phyloP scores from a whole-genome alignment of 345 rosid genomes.

The Citrus sinensis region DNA sequence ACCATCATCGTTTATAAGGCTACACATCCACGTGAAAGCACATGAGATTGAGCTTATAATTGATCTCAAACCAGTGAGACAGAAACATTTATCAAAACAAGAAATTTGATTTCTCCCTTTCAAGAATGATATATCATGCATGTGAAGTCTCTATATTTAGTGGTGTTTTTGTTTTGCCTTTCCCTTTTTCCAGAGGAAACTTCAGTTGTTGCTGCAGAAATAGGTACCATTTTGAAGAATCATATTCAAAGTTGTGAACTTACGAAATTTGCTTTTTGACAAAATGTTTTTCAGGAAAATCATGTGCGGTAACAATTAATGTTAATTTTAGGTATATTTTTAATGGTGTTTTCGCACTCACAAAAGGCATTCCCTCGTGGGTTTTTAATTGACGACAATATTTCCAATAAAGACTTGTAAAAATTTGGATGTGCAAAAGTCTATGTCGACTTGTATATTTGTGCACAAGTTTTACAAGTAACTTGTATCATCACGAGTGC shows the following conservation, averaged over 20 bases:
- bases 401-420: neutral
- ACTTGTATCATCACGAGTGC: neutral
- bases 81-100: neutral
- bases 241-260: neutral
- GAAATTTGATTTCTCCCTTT: neutral
- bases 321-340: neutral
- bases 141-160: neutral
- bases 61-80: neutral
- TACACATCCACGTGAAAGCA: neutral
- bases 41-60: neutral
- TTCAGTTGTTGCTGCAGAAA: neutral
- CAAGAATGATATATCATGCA: neutral
- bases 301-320: slow-evolving; percentile 1
- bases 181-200: neutral
- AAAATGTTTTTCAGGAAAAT: slow-evolving; percentile 9
- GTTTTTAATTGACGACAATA: neutral
- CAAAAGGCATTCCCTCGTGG: neutral
- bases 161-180: neutral
- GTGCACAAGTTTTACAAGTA: slow-evolving; percentile 40
- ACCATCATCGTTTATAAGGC: neutral
- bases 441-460: neutral
- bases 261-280: neutral
- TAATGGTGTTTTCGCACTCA: neutral
- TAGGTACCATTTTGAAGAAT: neutral
- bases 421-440: neutral